Evolutionary conservation across 2,329 filamentous ascomycete genomes (phyloP), one percentile per base, ranked within the genome.

Genomic region (Trichoderma sp.): DNA sequence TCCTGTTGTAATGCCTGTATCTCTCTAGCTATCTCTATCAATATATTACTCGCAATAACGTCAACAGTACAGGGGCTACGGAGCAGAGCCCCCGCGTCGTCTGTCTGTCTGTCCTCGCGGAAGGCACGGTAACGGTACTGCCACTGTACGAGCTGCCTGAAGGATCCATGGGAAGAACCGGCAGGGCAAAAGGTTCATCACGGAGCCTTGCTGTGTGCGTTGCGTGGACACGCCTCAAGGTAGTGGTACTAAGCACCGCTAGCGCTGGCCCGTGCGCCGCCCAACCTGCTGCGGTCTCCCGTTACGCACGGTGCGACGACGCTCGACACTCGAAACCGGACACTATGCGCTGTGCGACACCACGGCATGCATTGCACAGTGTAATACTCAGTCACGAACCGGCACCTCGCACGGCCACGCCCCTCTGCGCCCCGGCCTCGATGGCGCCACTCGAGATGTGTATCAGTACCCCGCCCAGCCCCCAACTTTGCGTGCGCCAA

Each of bases 231-330:
- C 27, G 67, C 50, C 59, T 35, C 35, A 29, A 33, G 18, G 59
- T 33, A 33, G 29, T 33, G 59, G 59, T 63, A 63, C 29, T 35
- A 21, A 33, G 59, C 31, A 33, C 59, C 29, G 59, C 59, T 63
- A 33, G 59, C 59, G 35, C 18, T 67, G 74, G 66, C 66, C 74
- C 66, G 74, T 75, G 74, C 74, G 35, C n/a, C 59, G 29, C 64
- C 27, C 64, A 35, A 50, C 56, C 60, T 67, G 74, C 67, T 75
- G 74, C 74, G 60, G 66, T 60, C 21, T 71, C 64, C 74, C 74
- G 74, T 41, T 41, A 45, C 68, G 24, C 21, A 53, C 65, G 24
- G 53, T 71, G 68, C 59, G 59, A 63, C 66, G 68, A 67, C 33
- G 53, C n/a, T n/a, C 38, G n/a, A 53, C 14, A 45, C 33, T 29